Conservation (phyloP, 306 rosid genomes). For the Gleditsia sinensis region DNA sequence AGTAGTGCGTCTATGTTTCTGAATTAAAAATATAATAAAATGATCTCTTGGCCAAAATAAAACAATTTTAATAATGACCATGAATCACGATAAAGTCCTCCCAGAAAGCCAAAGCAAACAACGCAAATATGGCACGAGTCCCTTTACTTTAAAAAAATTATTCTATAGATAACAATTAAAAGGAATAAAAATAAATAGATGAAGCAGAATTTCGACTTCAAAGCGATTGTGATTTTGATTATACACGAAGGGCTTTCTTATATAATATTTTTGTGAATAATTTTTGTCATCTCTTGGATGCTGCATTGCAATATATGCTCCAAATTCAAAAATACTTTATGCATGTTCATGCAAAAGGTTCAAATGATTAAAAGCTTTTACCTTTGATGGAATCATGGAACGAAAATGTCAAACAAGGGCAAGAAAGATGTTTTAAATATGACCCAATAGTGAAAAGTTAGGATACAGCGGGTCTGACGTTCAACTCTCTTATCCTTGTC, state of each 20-base stretch:
- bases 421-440: no score
- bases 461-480: no score
- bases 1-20: neutral
- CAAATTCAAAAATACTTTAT: neutral
- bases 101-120: neutral
- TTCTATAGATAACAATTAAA: neutral
- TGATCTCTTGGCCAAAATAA: constrained; percentile 3
- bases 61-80: neutral
- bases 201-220: neutral
- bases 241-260: neutral
- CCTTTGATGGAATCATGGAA: constrained; percentile 3
- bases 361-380: constrained; percentile 19
- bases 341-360: neutral
- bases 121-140: neutral
- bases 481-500: no score
- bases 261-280: neutral
- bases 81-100: neutral
- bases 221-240: neutral
- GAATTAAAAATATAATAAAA: neutral
- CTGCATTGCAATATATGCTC: neutral
- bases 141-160: neutral
- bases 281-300: neutral
- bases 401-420: constrained; percentile 28
- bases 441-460: no score
- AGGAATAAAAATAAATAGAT: neutral